Percentiles rank a stretch among this genome's conserved stretches.
Conservation (phyloP, 805 yeast species). For the Ogataea thermomethanolica region DNA sequence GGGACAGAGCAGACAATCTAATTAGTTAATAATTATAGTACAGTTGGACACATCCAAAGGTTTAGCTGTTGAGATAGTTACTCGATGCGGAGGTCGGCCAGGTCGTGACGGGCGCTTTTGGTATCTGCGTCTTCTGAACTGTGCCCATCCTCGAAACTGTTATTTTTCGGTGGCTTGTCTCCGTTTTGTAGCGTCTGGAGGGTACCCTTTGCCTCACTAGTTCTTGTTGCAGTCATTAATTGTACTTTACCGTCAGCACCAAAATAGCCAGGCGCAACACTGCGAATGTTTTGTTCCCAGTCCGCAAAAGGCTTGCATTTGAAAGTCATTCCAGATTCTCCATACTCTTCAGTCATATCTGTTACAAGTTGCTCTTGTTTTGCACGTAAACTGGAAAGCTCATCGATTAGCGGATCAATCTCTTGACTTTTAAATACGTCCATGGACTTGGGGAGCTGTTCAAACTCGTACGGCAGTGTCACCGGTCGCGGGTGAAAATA, state of each 20-base stretch:
- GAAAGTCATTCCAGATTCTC: conserved; percentile 1
- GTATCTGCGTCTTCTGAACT: neutral
- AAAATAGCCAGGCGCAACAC: conserved; percentile 29
- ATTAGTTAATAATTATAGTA: too few relatives aligned
- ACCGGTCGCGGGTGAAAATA: conserved; percentile 23
- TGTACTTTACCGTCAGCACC: conserved; percentile 21
- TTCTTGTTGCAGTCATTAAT: conserved; percentile 27
- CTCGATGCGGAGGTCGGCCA: conserved; percentile 8
- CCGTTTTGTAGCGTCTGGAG: too few relatives aligned
- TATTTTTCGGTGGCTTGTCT: neutral
- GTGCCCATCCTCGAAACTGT: neutral
- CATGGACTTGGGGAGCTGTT: conserved; percentile 11
- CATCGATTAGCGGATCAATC: conserved; percentile 1
- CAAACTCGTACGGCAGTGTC: conserved; percentile 27
- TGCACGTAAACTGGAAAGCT: conserved; percentile 6
- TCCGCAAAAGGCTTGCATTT: conserved; percentile 9
- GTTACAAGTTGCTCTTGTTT: conserved; percentile 5
- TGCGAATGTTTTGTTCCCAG: conserved; percentile 24
- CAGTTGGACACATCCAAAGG: too few relatives aligned
- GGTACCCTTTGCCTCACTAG: neutral
- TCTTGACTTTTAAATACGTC: conserved; percentile 9
- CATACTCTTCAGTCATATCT: conserved; percentile 4
- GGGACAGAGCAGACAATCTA: too few relatives aligned
- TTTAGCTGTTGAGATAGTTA: neutral
- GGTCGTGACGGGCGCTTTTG: conserved; percentile 1